phyloP scores from a whole-genome alignment of 495 filamentous ascomycete genomes.

The Sabuloglossum arenarium region DNA sequence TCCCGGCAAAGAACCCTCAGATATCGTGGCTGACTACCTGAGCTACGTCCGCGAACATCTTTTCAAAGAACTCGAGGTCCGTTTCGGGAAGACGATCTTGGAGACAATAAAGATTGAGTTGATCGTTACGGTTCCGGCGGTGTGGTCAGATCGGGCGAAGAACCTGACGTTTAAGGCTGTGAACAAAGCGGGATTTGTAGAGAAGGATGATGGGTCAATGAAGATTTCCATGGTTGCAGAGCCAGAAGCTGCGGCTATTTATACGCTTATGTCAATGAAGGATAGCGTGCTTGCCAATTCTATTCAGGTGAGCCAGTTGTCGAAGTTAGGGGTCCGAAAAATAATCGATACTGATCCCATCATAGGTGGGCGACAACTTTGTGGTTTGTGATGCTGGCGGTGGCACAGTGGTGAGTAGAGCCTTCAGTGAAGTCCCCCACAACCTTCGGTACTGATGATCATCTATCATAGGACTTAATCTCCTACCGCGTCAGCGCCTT shows the following conservation, averaged over 20 bases:
- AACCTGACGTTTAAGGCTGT: slow-evolving; percentile 5
- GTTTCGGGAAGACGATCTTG: neutral
- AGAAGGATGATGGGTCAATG: neutral
- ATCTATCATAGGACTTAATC: neutral
- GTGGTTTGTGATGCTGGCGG: neutral
- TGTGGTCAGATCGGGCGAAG: slow-evolving; percentile 7
- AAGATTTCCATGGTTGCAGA: slow-evolving; percentile 1
- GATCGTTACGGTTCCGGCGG: slow-evolving; percentile 7
- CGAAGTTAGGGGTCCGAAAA: neutral
- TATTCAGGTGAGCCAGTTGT: neutral
- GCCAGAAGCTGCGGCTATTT: slow-evolving; percentile 5
- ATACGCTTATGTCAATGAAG: neutral
- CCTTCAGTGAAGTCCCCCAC: neutral
- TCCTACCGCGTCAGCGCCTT: neutral
- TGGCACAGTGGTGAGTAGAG: neutral
- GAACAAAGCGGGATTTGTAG: neutral
- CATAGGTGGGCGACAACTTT: neutral
- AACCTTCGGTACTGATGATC: neutral
- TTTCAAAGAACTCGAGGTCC: neutral
- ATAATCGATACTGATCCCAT: neutral
- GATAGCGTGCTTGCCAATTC: neutral
- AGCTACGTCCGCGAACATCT: neutral
- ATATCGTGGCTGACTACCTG: slow-evolving; percentile 3
- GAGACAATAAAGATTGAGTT: neutral
- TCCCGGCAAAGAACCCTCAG: slow-evolving; percentile 2